phyloP scores from a whole-genome alignment of 306 rosid species.

The Senna tora region DNA sequence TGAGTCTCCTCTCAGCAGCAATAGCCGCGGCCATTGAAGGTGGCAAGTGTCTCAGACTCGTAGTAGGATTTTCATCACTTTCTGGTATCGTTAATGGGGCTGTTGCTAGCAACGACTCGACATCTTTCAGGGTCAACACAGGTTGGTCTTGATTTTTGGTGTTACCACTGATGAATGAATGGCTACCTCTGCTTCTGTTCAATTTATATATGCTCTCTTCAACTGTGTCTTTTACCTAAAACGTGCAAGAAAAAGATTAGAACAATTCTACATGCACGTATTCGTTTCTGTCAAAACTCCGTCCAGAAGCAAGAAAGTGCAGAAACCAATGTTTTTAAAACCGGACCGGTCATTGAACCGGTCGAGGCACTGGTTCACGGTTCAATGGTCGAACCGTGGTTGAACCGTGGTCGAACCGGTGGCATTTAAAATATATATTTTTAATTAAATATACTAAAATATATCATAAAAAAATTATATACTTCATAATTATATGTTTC shows the following conservation, averaged over 20 bases:
- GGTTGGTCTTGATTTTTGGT: conserved; percentile 84
- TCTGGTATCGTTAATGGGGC: conserved; percentile 49
- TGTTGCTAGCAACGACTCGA: conserved; percentile 69
- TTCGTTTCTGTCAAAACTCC: conserved; percentile 19
- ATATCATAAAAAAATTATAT: no score
- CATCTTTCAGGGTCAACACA: conserved; percentile 77
- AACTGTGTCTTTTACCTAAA: conserved; percentile 83
- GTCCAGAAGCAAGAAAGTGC: conserved; percentile 15
- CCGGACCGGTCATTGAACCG: no score
- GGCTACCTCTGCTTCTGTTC: conserved; percentile 70
- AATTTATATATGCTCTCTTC: conserved; percentile 88
- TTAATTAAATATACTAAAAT: no score
- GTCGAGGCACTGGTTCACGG: no score
- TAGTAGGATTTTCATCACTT: conserved; percentile 49
- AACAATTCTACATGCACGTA: conserved; percentile 11
- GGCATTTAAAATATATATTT: no score
- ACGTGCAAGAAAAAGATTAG: conserved; percentile 25
- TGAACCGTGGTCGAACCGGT: no score
- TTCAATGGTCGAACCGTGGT: no score
- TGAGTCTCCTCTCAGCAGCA: conserved; percentile 87
- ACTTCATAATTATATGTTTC: no score
- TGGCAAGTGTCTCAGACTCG: conserved; percentile 65
- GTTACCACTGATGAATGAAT: conserved; percentile 76
- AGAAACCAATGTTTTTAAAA: no score
- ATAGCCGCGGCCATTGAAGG: conserved; percentile 85